A percentile compares a stretch with the other conserved stretches of the same genome.
Conservation (phyloP, 2,329 filamentous ascomycete species). For the Clonostachys solani region DNA sequence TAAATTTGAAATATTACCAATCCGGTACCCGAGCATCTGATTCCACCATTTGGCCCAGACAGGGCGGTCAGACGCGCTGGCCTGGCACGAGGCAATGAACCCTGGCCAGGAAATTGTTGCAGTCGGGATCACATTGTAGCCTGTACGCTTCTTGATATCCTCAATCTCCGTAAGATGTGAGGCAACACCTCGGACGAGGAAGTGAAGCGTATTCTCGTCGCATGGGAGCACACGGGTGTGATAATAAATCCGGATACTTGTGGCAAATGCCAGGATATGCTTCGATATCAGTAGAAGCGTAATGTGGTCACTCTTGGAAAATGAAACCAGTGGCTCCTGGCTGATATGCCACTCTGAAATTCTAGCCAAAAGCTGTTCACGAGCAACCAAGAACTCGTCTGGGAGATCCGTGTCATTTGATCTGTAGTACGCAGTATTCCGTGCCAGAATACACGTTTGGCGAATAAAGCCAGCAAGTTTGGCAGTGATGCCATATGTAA, state of each 20-base stretch:
- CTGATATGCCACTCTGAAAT: too few species aligned
- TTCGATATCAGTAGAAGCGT: conserved; percentile 2
- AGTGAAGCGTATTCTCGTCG: background rate
- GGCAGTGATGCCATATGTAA: conserved; percentile 4
- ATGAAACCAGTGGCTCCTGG: too few species aligned
- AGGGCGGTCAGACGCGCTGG: too few species aligned
- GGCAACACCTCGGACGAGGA: conserved; percentile 1
- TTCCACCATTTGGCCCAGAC: too few species aligned
- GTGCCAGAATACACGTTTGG: conserved; percentile 1
- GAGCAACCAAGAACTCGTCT: too few species aligned
- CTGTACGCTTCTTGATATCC: background rate
- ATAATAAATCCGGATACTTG: conserved; percentile 4
- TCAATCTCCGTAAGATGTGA: too few species aligned
- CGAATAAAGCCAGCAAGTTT: conserved; percentile 1
- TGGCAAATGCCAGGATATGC: conserved; percentile 5
- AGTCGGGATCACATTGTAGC: background rate
- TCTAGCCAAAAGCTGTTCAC: too few species aligned
- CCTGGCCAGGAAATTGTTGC: background rate
- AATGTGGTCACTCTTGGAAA: background rate
- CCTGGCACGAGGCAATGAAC: background rate
- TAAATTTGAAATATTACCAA: too few species aligned
- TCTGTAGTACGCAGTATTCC: conserved; percentile 2
- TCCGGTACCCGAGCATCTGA: too few species aligned
- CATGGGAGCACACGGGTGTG: conserved; percentile 3
- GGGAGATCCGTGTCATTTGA: too few species aligned